Evolutionary conservation across 1,139 yeast genomes (phyloP).

Genomic region (Geotrichum klebahnii): DNA sequence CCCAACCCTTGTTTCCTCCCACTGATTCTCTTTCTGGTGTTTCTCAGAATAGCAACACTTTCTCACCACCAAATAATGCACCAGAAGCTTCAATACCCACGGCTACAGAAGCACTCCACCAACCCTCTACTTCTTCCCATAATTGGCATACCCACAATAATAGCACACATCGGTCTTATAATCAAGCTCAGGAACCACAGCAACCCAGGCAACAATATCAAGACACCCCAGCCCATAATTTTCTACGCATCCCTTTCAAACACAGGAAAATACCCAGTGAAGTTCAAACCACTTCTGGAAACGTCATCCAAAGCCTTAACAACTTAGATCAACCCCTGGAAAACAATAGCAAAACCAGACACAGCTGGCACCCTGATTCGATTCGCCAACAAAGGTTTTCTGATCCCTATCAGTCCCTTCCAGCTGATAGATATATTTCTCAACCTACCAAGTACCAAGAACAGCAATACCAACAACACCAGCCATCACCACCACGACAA

Average conservation of each 20-base stretch:
- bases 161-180: neutral
- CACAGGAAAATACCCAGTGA: constrained; percentile 6
- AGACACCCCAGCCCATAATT: neutral
- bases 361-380: constrained; percentile 17
- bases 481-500: neutral
- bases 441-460: neutral
- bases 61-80: neutral
- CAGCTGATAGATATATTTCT: neutral
- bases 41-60: constrained; percentile 1
- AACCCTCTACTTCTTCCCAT: neutral
- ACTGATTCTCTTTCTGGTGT: constrained; percentile 1
- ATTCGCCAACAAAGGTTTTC: neutral
- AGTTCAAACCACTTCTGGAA: neutral
- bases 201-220: neutral
- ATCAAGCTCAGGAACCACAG: neutral
- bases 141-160: neutral
- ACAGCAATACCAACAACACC: neutral
- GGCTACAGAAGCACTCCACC: neutral
- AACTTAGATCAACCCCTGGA: constrained; percentile 8
- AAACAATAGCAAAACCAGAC: constrained; percentile 7
- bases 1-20: constrained; percentile 5
- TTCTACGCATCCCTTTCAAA: neutral
- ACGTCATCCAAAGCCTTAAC: constrained; percentile 2
- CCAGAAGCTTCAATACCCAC: neutral
- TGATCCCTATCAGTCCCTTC: neutral